These are phyloP conservation scores for Pelargonium myrrhifolium DNA, from an alignment of 441 rosid genomes.

Conservation along the genomic window DNA sequence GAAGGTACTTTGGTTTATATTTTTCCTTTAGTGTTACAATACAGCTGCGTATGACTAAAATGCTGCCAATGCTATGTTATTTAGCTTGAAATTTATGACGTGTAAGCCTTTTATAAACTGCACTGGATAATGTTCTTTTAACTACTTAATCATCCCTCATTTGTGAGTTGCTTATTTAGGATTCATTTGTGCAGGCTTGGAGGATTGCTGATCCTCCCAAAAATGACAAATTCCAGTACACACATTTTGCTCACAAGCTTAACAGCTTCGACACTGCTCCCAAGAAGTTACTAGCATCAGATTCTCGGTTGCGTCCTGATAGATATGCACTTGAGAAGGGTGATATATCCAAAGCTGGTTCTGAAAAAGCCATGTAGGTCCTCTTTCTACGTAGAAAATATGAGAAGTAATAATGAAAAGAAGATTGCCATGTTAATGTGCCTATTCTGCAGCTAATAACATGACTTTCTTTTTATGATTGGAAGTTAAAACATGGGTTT, in stretches of 20 bases:
- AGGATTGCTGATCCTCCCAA: slow-evolving; percentile 67
- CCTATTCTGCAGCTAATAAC: neutral
- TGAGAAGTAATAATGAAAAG: neutral
- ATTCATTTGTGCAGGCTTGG: slow-evolving; percentile 57
- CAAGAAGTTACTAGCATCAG: slow-evolving; percentile 73
- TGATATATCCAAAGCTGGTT: slow-evolving; percentile 66
- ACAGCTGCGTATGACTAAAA: no score
- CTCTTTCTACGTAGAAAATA: neutral
- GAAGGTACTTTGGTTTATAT: no score
- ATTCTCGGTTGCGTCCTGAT: slow-evolving; percentile 94
- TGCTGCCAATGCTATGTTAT: no score
- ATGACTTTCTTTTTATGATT: neutral
- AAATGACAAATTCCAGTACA: slow-evolving; percentile 78
- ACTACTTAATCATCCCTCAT: neutral
- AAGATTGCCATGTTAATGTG: neutral
- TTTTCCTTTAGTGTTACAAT: no score
- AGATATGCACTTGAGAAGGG: slow-evolving; percentile 92
- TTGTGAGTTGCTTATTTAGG: neutral
- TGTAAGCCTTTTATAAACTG: neutral
- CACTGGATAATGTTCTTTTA: neutral
- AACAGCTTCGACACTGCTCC: slow-evolving; percentile 94
- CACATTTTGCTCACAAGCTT: slow-evolving; percentile 86
- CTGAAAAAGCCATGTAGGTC: slow-evolving; percentile 73
- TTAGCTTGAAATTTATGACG: neutral
- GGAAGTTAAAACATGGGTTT: no score